Base-by-base conservation (phyloP, 108 stramenopile species). In the Discostella pseudostelligera region DNA sequence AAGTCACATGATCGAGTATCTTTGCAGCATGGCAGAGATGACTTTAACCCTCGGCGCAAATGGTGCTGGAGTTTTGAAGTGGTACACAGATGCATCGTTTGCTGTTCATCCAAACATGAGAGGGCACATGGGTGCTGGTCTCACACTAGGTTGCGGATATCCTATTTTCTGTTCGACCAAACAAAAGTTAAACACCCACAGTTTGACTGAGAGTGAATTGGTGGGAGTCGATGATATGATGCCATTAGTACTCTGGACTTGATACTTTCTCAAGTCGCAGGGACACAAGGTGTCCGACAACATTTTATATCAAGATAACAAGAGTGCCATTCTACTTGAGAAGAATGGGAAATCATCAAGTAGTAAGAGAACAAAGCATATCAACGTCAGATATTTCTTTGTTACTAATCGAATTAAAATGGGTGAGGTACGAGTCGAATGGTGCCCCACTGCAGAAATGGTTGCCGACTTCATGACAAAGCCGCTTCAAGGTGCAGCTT, bases 71-170 rank as follows among this genome's bases (percentile, higher is more conserved):
- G 25, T 28, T 13, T 12, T 78, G n/a, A 56, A 74, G 21, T 84
- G 81, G 78, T 72, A 50, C 36, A 59, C 82, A 8, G 86, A 87
- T 61, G 83, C 75, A 24, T 69, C 81, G 46, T 74, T 58, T 61
- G 81, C 79, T n/a, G 79, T 48, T n/a, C 79, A 81, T 26, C 11
- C 12, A 4, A 72, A 84, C 32, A 56, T 65, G 55, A 69, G 57
- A 21, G 59, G 84, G 39, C 84, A 85, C 56, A 76, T 79, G 4
- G 86, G 86, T 25, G 79, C 47, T 16, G 46, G 19, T 29, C 55
- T 84, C 60, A 65, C 81, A 10, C 40, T 81, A n/a, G 83, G 83
- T 1, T 56, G 13, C 4, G 43, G 43, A 1, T 44, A 16, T 16
- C 43, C 4, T 2, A 44, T 44, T 9, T 40, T 40, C 9, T 40